Conservation (phyloP, 768 basidiomycete species). For the Termitomyces bulborhizus region DNA sequence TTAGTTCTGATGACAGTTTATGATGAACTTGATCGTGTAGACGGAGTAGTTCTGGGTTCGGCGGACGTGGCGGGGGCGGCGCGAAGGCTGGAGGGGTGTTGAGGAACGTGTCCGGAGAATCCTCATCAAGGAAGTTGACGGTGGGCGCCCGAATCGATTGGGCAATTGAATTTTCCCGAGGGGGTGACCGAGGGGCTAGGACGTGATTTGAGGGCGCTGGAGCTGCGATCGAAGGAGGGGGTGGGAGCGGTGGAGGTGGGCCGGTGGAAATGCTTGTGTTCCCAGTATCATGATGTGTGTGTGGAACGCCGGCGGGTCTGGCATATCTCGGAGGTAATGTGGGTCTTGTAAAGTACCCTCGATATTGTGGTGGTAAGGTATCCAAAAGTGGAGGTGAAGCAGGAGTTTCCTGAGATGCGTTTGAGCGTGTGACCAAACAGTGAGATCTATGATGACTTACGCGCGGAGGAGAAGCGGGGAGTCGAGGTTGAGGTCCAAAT, state of each 20-base stretch:
- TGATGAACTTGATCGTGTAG: slow-evolving; percentile 74
- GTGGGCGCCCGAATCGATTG: slow-evolving; percentile 24
- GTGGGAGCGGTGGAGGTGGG: slow-evolving; percentile 15
- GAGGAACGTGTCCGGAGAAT: slow-evolving; percentile 28
- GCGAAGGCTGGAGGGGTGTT: slow-evolving; percentile 16
- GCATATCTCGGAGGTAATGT: slow-evolving; percentile 5
- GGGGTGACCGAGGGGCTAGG: slow-evolving; percentile 7
- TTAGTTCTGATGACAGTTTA: slow-evolving; percentile 66
- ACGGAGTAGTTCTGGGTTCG: slow-evolving; percentile 82
- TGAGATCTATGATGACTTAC: slow-evolving; percentile 2
- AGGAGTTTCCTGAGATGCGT: neutral
- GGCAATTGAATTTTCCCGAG: slow-evolving; percentile 14
- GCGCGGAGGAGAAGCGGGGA: slow-evolving; percentile 1
- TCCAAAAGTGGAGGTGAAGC: slow-evolving; percentile 7
- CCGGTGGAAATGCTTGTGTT: slow-evolving; percentile 12
- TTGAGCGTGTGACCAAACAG: neutral
- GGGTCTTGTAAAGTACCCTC: slow-evolving; percentile 4
- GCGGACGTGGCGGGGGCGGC: slow-evolving; percentile 70
- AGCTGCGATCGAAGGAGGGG: slow-evolving; percentile 14
- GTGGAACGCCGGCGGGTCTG: neutral
- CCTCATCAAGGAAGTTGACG: slow-evolving; percentile 64
- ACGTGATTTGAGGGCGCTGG: slow-evolving; percentile 13
- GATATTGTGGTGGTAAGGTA: slow-evolving; percentile 10
- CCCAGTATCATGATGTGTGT: neutral
- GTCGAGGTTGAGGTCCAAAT: neutral